Evolutionary conservation across 2,329 filamentous ascomycete species (phyloP).

Genomic region (Alternaria viburni): DNA sequence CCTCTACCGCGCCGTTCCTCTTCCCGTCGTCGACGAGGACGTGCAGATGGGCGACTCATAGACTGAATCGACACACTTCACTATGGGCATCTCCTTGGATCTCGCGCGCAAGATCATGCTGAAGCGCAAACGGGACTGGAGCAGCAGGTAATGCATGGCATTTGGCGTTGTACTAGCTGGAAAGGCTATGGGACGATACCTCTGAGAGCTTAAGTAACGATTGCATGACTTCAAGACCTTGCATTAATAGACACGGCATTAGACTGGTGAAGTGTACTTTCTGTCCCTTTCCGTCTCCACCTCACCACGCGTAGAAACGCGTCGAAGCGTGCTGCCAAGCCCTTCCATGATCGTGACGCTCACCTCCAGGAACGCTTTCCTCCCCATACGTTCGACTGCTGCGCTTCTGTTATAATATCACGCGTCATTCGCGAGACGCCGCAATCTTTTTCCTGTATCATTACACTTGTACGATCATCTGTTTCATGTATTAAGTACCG

Average conservation of each 20-base stretch:
- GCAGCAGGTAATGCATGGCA: slow-evolving; percentile 22
- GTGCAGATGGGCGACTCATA: slow-evolving; percentile 39
- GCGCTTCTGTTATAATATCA: not conserved
- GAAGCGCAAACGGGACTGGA: not conserved
- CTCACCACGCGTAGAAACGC: slow-evolving; percentile 26
- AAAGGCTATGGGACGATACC: slow-evolving; percentile 16
- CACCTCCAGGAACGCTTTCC: not conserved
- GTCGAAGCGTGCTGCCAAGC: slow-evolving; percentile 25
- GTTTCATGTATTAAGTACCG: slow-evolving; percentile 23
- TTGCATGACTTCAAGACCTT: slow-evolving; percentile 23
- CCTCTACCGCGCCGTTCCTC: slow-evolving; percentile 75
- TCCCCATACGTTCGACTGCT: not conserved
- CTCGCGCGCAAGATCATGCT: not conserved
- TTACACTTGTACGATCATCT: not conserved
- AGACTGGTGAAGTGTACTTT: slow-evolving; percentile 1
- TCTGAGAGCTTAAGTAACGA: slow-evolving; percentile 22
- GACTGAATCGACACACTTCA: not conserved
- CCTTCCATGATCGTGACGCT: not conserved
- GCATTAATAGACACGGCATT: slow-evolving; percentile 8
- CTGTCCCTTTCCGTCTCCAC: slow-evolving; percentile 16
- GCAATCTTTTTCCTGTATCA: slow-evolving; percentile 4
- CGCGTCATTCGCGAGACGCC: not conserved
- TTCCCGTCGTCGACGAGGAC: slow-evolving; percentile 64
- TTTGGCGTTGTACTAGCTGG: slow-evolving; percentile 40
- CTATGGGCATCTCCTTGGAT: not conserved